Base-by-base conservation (phyloP, 2,329 filamentous ascomycete species). In the Cladophialophora yegresii region DNA sequence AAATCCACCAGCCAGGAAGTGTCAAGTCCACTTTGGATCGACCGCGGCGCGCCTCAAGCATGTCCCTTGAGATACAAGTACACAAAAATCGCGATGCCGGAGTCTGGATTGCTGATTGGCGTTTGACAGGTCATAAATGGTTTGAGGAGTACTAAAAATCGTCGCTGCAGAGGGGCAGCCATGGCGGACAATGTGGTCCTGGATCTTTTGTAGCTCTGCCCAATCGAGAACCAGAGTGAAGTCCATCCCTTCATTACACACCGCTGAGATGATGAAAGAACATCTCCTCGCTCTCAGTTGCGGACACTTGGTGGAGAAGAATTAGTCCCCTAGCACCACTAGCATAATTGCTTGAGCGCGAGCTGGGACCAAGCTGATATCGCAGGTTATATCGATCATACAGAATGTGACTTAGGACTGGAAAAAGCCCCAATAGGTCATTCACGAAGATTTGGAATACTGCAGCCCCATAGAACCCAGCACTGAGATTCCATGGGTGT, bases 371-470 rank as follows among this genome's bases (percentile, higher is more conserved):
- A 43, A 6, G 36, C 36, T n/a, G 36, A 6, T 13, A n/a, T 7
- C 13, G 36, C 36, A 43, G 16, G 16, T 13, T 43, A 20, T 2
- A 16, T 43, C 36, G 7, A 43, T 43, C 36, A n/a, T 43, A n/a
- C 13, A n/a, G 36, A 43, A 43, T 20, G 16, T 13, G 36, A 43
- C 16, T 43, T 6, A 2, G 36, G 36, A n/a, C 16, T n/a, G 16
- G 13, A 13, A 43, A 20, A 20, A 26, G 47, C 47, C 22, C 3
- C 13, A 3, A 23, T 51, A 20, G 47, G 13, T 43, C 36, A 13
- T 6, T 43, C n/a, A 3, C 12, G 22, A 51, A 51, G 47, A 51
- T 51, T 51, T 51, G 47, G 47, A 51, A 51, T 51, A 50, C 20
- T 3, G 9, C 47, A 26, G 5, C 4, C 20, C 47, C 47, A 50